Evolutionary conservation across 2,329 filamentous ascomycete species (phyloP), one percentile per base, ranked within the genome.

Genomic region (Colletotrichum magnum): DNA sequence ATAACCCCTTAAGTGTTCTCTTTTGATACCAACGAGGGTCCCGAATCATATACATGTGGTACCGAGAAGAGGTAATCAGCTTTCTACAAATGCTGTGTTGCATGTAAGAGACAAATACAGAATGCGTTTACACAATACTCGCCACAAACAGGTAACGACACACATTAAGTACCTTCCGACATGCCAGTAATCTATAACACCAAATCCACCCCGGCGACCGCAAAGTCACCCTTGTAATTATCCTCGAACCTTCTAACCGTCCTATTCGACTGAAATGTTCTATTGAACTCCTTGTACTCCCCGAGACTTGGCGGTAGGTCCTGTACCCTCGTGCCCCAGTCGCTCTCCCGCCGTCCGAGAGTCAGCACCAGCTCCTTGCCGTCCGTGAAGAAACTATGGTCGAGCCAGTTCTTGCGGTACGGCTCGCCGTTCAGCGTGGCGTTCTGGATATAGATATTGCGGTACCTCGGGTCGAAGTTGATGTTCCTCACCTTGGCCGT

Each of bases 371-470:
- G 79, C 62, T 89, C 83, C 15, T 88, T 89, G 1, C 91, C 91
- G 5, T 92, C 84, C 0, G 86, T 79, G 75, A 92, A 93, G 74
- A 93, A 93, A 57, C 84, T 86, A 79, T 93, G 91, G 47, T 86
- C 84, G 15, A 93, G 80, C 91, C 91, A 93, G 75, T 89, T 93
- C 78, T 84, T 87, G 0, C 84, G 87, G 75, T 91, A 93, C 0
- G 81, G 76, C 73, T 84, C 72, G 1, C 90, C 91, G 74, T 93
- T 78, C 36, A 92, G 79, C 6, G 83, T 92, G 2, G 87, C 91
- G 50, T 81, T 89, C 79, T 93, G 91, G 12, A 93, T 89, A 69
- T 88, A 93, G 0, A 93, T 84, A 16, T 84, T 84, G 70, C 83
- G 75, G 70, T 91, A 90, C 0, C 58, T 75, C 0, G 88, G 76